Base-by-base conservation (phyloP, 495 filamentous ascomycete species). In the Massariosphaeria phaeospora region DNA sequence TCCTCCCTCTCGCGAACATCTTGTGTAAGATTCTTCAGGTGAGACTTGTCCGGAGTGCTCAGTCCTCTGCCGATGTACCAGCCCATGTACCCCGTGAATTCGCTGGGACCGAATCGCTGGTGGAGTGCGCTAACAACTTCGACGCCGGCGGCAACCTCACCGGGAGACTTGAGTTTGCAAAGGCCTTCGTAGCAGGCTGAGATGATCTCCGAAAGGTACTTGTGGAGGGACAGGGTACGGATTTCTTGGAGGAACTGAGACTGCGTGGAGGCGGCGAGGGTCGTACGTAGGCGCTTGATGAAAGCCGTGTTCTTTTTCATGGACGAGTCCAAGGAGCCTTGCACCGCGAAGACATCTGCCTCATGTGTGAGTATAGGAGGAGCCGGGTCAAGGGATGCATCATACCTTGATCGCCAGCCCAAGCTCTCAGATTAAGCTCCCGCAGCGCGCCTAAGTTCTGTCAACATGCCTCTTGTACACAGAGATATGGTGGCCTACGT, bases 261-360 rank as follows among this genome's bases (percentile, higher is more conserved):
- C 34, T 88, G 78, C 38, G 85, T 84, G 43, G 88, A 77, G 42
- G 86, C 74, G 52, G 81, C 89, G 55, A 97, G 84, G 34, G 89
- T 87, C 24, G 93, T 96, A 30, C 93, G 88, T 29, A 97, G 77
- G 47, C 94, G 86, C 70, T 96, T 96, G 69, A 99, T 99, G 70
- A 97, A 96, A 52, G 91, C 91, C 11, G 93, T 99, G 65, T 99
- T 99, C 72, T 97, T 99, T 76, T 96, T 97, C 63, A 99, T 78
- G 26, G 91, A 91, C 15, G 94, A 95, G 69, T 99, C 94, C 57
- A 99, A 84, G 23, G 89, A 87, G 51, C 79, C 77, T 69, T 76
- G 80, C 54, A 91, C 82, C 29, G 82, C 77, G 67, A 95, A 94
- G 27, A 94, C 71, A 74, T 86, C 91, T 96, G 62, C 34, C 58